Evolutionary conservation across 2,329 filamentous ascomycete genomes (phyloP), one percentile per base, ranked within the genome.

Genomic region (Penicillium rolfsii): DNA sequence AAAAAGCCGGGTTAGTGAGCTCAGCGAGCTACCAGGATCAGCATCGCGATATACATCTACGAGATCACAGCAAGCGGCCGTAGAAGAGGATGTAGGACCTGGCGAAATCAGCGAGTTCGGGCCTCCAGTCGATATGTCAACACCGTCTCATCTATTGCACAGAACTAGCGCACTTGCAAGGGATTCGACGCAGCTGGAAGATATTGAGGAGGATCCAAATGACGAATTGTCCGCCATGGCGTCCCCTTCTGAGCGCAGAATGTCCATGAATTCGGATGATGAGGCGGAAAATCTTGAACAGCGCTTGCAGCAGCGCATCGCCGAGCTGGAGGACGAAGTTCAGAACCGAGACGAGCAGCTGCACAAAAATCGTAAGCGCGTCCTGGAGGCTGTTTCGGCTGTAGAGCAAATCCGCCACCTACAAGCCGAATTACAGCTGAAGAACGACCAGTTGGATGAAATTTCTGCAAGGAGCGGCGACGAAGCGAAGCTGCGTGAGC

Each of bases 91-190:
- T 48, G 66, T 63, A 1, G 73, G 74, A 6, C 65, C 75, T 6
- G 73, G 67, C 9, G 77, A 78, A 52, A 74, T 77, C 55, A 79
- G 76, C 49, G 77, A 79, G 66, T 77, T 79, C 45, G 77, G 74
- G 2, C 76, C 77, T 9, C 77, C 77, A 2, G 67, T 78, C 9
- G 77, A 79, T 57, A 79, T 79, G 73, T 80, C 77, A 1, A 80
- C 77, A 0, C 77, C 77, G 5, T 78, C 76, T 19, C 77, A 79
- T 61, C 36, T 80, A 8, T 62, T 79, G 55, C 74, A 73, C 55
- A 62, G 75, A 35, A 69, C 61, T 5, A 69, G 67, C 40, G 66
- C 58, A 1, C 55, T 69, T 1, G 65, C 63, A 0, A 74, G 70
- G 50, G 75, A 77, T 46, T 67, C 67, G 7, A 75, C 72, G 1